Evolutionary conservation across 192 early-diverging fungal species (phyloP).

Genomic region (Dissophora ornata): DNA sequence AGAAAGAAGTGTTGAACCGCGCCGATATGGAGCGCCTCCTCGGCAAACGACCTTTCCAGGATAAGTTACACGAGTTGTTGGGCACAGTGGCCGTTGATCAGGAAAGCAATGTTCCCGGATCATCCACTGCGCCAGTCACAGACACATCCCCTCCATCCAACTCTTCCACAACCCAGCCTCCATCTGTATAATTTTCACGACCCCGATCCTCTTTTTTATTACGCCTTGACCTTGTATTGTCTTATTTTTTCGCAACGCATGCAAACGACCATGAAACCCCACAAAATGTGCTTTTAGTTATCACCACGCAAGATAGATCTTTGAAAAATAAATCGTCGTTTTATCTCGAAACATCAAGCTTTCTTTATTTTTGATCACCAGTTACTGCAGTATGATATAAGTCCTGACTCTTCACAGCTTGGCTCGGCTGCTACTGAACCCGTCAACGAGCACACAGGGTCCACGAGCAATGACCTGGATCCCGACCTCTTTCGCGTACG

Average conservation of each 20-base stretch:
- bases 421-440: conserved; percentile 30
- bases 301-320: no score
- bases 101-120: conserved; percentile 25
- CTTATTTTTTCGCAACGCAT: no score
- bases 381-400: no score
- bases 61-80: conserved; percentile 60
- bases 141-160: conserved; percentile 2
- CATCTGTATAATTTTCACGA: conserved; percentile 37
- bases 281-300: no score
- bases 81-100: conserved; percentile 38
- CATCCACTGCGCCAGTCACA: conserved; percentile 17
- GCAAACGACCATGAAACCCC: no score
- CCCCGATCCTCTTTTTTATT: no score
- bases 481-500: conserved; percentile 55
- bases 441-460: conserved; percentile 74
- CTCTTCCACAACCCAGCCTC: not conserved
- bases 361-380: no score
- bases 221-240: no score
- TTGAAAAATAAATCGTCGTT: no score
- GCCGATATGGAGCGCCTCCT: conserved; percentile 94
- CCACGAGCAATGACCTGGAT: conserved; percentile 71
- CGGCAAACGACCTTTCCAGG: conserved; percentile 85
- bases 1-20: conserved; percentile 96
- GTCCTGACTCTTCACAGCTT: conserved; percentile 41
- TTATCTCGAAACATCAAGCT: no score